phyloP scores from a whole-genome alignment of 768 basidiomycete genomes.

The Termitomyces sp. region DNA sequence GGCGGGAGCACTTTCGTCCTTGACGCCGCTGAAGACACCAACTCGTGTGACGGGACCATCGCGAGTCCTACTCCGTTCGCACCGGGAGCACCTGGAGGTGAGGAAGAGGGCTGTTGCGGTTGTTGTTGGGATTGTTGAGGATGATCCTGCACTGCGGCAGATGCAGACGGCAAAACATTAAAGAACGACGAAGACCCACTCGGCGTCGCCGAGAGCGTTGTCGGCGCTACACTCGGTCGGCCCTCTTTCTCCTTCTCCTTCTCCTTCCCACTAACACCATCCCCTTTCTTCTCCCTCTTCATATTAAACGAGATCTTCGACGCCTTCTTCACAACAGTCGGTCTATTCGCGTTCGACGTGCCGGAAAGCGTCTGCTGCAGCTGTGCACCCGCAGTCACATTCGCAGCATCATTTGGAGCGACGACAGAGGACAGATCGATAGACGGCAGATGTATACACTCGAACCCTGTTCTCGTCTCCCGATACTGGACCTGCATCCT shows the following conservation, averaged over 20 bases:
- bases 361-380: slow-evolving; percentile 44
- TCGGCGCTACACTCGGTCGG: slow-evolving; percentile 36
- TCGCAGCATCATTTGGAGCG: slow-evolving; percentile 14
- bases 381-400: slow-evolving; percentile 14
- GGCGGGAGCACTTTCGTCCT: slow-evolving; percentile 65
- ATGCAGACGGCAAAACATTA: slow-evolving; percentile 54
- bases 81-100: slow-evolving; percentile 11
- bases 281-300: slow-evolving; percentile 36
- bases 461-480: slow-evolving; percentile 86
- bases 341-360: slow-evolving; percentile 22
- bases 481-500: slow-evolving; percentile 95
- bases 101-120: slow-evolving; percentile 1
- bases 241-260: slow-evolving; percentile 19
- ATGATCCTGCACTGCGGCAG: slow-evolving; percentile 11
- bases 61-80: slow-evolving; percentile 24
- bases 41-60: slow-evolving; percentile 21
- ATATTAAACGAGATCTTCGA: slow-evolving; percentile 76
- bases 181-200: slow-evolving; percentile 85
- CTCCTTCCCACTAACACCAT: not conserved
- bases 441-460: slow-evolving; percentile 93
- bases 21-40: slow-evolving; percentile 29
- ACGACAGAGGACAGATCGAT: slow-evolving; percentile 84
- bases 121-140: not conserved
- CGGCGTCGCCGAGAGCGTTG: slow-evolving; percentile 55
- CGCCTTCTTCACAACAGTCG: slow-evolving; percentile 64